These are phyloP conservation scores for Pleurotus cornucopiae DNA, from an alignment of 768 basidiomycete genomes.

Conservation along the genomic window DNA sequence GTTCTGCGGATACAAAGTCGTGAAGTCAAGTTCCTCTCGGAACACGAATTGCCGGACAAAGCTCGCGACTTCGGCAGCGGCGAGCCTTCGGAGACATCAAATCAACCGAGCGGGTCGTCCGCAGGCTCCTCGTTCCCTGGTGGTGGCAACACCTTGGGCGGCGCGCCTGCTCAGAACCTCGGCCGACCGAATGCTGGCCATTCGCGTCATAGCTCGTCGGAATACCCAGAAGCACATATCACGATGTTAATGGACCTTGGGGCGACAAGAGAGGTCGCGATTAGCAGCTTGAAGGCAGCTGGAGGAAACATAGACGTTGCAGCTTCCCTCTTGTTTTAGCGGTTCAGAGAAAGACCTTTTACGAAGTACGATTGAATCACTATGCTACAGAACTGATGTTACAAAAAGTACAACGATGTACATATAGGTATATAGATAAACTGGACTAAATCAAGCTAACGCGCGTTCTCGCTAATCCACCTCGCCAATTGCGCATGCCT, in stretches of 20 bases:
- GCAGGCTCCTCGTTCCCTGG: slow-evolving; percentile 55
- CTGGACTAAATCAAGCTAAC: slow-evolving; percentile 66
- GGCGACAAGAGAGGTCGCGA: slow-evolving; percentile 70
- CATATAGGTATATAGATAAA: slow-evolving; percentile 1
- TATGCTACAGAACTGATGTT: slow-evolving; percentile 9
- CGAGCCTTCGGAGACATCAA: slow-evolving; percentile 8
- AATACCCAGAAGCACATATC: slow-evolving; percentile 55
- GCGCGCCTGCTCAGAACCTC: slow-evolving; percentile 27
- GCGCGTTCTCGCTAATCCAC: slow-evolving; percentile 74
- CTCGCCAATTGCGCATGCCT: slow-evolving; percentile 87
- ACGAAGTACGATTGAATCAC: background rate
- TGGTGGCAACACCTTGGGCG: slow-evolving; percentile 57
- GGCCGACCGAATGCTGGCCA: slow-evolving; percentile 20
- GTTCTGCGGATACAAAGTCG: slow-evolving; percentile 90
- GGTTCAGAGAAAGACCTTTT: background rate
- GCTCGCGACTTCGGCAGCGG: slow-evolving; percentile 43
- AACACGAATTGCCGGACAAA: slow-evolving; percentile 91
- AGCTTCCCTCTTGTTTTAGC: slow-evolving; percentile 77
- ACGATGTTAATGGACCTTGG: slow-evolving; percentile 60
- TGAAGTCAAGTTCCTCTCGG: slow-evolving; percentile 84
- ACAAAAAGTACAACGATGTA: slow-evolving; percentile 9
- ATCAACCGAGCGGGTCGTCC: slow-evolving; percentile 8
- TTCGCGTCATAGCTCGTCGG: slow-evolving; percentile 19
- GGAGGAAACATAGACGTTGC: slow-evolving; percentile 87
- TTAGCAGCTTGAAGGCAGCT: slow-evolving; percentile 70